phyloP scores from a whole-genome alignment of 148 eudicot species.

The Suaeda aralocaspica region DNA sequence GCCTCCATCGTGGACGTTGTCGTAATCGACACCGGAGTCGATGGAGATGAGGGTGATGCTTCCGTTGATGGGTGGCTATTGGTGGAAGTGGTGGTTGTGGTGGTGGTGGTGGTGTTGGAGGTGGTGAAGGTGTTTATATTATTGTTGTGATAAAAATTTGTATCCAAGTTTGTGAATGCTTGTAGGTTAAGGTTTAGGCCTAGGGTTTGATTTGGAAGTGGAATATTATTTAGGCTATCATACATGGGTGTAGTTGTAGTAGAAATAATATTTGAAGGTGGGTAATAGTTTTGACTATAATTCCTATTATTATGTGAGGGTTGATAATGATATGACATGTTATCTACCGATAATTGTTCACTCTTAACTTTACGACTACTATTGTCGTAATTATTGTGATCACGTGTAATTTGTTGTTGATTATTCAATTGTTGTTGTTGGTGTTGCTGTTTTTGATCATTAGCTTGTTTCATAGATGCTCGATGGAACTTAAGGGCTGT shows the following conservation, averaged over 20 bases:
- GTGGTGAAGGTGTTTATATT: constrained; percentile 9
- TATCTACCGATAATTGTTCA: constrained; percentile 8
- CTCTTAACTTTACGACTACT: constrained; percentile 1
- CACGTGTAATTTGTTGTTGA: too few relatives aligned
- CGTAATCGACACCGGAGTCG: constrained; percentile 14
- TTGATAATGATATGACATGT: not conserved
- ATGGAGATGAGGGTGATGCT: constrained; percentile 30
- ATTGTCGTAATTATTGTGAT: too few relatives aligned
- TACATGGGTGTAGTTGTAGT: constrained; percentile 3
- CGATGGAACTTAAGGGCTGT: constrained; percentile 86
- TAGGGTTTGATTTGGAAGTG: constrained; percentile 70
- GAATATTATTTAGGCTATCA: constrained; percentile 21
- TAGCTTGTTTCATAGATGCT: constrained; percentile 67
- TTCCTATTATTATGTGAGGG: constrained; percentile 5
- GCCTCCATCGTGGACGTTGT: not conserved
- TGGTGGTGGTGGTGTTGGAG: not conserved
- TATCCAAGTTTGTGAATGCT: constrained; percentile 54
- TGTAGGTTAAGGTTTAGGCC: constrained; percentile 82
- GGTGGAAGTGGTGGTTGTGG: not conserved
- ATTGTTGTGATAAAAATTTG: constrained; percentile 25
- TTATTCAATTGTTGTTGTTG: not conserved
- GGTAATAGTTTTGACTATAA: not conserved
- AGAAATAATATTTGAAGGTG: not conserved
- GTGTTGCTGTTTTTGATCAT: constrained; percentile 19
- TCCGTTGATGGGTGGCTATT: constrained; percentile 10